A percentile compares a stretch with the other conserved stretches of the same genome.
Evolutionary conservation across 305 asterid species (phyloP).

Genomic region (Solanum hybrid): DNA sequence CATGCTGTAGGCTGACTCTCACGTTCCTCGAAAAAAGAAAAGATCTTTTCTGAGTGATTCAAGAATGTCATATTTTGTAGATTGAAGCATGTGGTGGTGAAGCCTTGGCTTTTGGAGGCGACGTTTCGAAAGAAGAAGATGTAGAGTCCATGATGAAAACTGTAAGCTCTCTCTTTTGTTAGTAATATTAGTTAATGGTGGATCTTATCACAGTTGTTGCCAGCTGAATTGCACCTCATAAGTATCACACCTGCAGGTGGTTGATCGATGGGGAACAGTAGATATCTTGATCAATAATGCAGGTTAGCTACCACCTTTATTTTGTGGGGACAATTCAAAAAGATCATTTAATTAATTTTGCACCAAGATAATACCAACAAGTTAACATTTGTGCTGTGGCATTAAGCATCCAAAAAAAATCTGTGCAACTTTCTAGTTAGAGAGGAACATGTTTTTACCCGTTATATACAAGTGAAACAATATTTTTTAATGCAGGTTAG

Average conservation of each 20-base stretch:
- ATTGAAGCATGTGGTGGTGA: conserved; percentile 83
- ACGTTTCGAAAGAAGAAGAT: conserved; percentile 91
- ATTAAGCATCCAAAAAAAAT: background rate
- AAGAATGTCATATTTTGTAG: conserved; percentile 19
- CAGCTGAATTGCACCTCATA: background rate
- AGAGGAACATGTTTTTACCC: background rate
- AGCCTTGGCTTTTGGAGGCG: conserved; percentile 88
- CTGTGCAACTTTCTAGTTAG: background rate
- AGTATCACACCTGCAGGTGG: conserved; percentile 43
- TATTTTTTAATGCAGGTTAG: background rate
- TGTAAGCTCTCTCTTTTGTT: conserved; percentile 27
- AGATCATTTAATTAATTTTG: background rate
- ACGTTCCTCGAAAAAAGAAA: background rate
- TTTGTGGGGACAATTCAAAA: background rate
- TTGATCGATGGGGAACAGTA: conserved; percentile 88
- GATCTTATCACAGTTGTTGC: conserved; percentile 11
- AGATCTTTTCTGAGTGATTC: background rate
- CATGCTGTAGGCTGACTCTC: background rate
- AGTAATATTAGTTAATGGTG: conserved; percentile 1
- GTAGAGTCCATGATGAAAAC: conserved; percentile 89
- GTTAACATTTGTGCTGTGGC: background rate
- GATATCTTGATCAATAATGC: conserved; percentile 90
- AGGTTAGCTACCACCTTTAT: conserved; percentile 29
- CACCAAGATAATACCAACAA: background rate
- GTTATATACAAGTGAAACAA: background rate